Base-by-base conservation (phyloP, 805 yeast genomes). In the Clavispora asparagi region DNA sequence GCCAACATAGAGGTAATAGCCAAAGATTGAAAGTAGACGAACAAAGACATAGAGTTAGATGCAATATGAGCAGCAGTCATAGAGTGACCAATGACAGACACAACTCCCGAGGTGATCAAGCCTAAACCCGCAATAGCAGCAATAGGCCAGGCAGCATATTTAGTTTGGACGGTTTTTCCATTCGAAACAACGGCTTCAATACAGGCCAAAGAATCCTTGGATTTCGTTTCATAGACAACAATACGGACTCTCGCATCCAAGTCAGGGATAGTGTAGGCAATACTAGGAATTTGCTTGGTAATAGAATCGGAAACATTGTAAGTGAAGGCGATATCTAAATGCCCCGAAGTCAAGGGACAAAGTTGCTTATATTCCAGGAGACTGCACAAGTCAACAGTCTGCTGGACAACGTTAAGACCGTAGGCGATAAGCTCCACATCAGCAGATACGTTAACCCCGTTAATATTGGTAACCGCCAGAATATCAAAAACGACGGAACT, bases 1-100 rank as follows among this genome's bases (percentile, higher is more conserved):
- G 95, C 97, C 90, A 90, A 85, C 97, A 94, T 91, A 14, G 96
- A 79, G 16, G 92, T 85, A 49, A 92, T 82, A 17, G 97, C 97
- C 56, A 94, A 74, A 47, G 87, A 81, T 72, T 94, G 99, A 79
- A 92, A 94, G 67, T 94, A 94, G 45, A 90, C 82, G 67, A 94
- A 94, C 50, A 94, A 73, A 1, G 97, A 87, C 61, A 92, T 84
- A 14, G 96, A 85, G 70, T 94, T 94, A 16, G 97, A 86, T n/a
- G 97, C 96, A 60, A 94, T 90, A 63, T 94, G 98, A 3, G 97
- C 91, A 2, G 99, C 96, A 1, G 97, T 92, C 50, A 83, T 81
- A 16, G 94, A 83, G 63, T 91, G 94, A 10, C 98, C 97, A 53
- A 85, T 75, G 36, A 90, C 82, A 0, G 96, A 87, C 31, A 89